Percentiles rank a stretch among this genome's conserved stretches.
Conservation (phyloP, 2,329 filamentous ascomycete species). For the Scedosporium dehoogii region DNA sequence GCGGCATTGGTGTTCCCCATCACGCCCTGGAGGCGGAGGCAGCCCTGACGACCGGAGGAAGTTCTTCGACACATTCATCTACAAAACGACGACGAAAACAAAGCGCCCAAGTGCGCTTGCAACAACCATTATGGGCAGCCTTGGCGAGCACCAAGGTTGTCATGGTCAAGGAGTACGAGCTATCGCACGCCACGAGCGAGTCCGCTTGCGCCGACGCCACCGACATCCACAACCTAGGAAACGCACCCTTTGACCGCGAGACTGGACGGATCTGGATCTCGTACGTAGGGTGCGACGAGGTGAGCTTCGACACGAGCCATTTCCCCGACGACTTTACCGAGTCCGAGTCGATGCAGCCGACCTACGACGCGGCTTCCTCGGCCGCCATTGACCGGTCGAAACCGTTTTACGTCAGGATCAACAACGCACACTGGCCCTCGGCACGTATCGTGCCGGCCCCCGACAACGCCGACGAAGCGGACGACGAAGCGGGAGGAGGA, state of each 20-base stretch:
- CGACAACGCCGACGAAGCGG: conserved; percentile 10
- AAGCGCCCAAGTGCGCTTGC: conserved; percentile 79
- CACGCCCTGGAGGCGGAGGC: conserved; percentile 14
- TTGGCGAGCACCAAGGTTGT: conserved; percentile 94
- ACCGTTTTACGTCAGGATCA: conserved; percentile 70
- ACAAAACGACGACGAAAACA: conserved; percentile 83
- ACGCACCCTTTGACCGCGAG: conserved; percentile 61
- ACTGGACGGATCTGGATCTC: conserved; percentile 71
- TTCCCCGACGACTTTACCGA: conserved; percentile 33
- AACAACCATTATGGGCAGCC: conserved; percentile 89
- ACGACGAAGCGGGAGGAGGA: conserved; percentile 4
- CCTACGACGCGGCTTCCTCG: conserved; percentile 15
- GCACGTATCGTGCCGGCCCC: conserved; percentile 54
- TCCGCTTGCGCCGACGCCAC: conserved; percentile 65
- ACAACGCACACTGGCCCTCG: conserved; percentile 71
- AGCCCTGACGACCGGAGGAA: conserved; percentile 13
- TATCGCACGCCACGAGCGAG: conserved; percentile 67
- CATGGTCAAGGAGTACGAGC: conserved; percentile 82
- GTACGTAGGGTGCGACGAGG: conserved; percentile 67
- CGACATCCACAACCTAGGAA: conserved; percentile 67
- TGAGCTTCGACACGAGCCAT: conserved; percentile 64
- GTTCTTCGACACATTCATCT: conserved; percentile 41
- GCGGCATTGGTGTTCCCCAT: background rate
- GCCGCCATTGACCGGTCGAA: conserved; percentile 57
- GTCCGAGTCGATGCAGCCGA: background rate